Conservation (phyloP, 495 filamentous ascomycete species). For the Copromyces sp. region DNA sequence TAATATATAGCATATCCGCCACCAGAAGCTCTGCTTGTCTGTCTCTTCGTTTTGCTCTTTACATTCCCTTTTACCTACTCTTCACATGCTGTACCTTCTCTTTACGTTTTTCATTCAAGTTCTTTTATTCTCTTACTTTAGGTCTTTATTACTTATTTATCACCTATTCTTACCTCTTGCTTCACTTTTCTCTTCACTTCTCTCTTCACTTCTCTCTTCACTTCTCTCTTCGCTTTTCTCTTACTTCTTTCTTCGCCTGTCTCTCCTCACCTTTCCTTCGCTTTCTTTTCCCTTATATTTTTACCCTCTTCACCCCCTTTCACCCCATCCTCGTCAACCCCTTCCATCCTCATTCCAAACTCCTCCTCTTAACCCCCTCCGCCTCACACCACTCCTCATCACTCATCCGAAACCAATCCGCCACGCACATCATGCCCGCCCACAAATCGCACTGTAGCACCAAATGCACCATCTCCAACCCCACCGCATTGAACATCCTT, state of each 20-base stretch:
- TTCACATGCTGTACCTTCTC: neutral
- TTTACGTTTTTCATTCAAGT: neutral
- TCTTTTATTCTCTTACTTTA: neutral
- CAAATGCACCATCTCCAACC: slow-evolving; percentile 24
- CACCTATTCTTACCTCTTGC: neutral
- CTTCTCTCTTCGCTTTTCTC: neutral
- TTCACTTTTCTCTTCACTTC: neutral
- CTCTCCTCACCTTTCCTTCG: neutral
- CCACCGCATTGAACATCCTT: slow-evolving; percentile 24
- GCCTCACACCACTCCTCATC: slow-evolving; percentile 30
- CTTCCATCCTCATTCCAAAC: neutral
- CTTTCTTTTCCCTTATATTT: neutral
- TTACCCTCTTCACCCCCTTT: neutral
- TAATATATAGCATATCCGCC: neutral
- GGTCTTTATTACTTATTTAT: neutral
- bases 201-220: neutral
- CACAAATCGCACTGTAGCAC: slow-evolving; percentile 23
- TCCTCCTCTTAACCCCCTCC: slow-evolving; percentile 1
- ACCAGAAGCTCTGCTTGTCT: neutral
- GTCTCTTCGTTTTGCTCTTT: neutral
- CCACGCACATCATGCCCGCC: slow-evolving; percentile 19
- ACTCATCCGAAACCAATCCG: slow-evolving; percentile 19
- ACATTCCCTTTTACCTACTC: neutral
- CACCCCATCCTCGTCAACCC: neutral
- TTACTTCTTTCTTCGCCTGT: neutral